Base-by-base conservation (phyloP, 192 early-diverging fungal species). In the Coemansia furcata region DNA sequence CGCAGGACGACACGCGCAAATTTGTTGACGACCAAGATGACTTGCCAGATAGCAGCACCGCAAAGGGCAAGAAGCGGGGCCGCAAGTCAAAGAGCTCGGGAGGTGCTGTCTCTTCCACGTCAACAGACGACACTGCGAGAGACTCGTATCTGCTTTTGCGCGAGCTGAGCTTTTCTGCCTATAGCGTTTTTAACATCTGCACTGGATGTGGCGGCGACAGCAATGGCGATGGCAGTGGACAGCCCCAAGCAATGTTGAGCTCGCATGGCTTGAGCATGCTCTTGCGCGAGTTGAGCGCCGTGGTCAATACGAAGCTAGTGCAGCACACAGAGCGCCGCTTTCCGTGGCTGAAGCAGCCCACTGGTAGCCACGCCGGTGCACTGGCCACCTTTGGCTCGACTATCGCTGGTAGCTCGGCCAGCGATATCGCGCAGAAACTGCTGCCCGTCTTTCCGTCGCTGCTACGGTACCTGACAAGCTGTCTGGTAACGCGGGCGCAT, bases 381-480 rank as follows among this genome's bases (percentile, higher is more conserved):
- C 50, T 70, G 19, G 79, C 79, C 3, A 82, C 79, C 33, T 82
- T 82, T 42, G 63, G 74, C 40, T 82, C 79, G 19, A 76, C 72
- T 49, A 73, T 73, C 10, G 29, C 67, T 1, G 63, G 65, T 32
- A 61, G 68, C 68, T 58, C 74, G n/a, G 71, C 79, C 23, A 33
- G 50, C 23, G 68, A 73, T 11, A 47, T 81, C 5, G 66, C 69
- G 42, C 62, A 49, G 39, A 44, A 37, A 2, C 50, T 82, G 38
- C 35, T 80, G 66, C 78, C 62, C 17, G 33, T 82, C n/a, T 37
- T 82, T n/a, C 79, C 79, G 11, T 68, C 79, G 21, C 61, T 82
- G 21, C 62, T 82, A 9, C 11, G 30, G n/a, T 73, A 70, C 49
- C 65, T 82, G 29, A 65, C 68, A 21, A 42, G 55, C 58, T 82